Base-by-base conservation (phyloP, 2,329 filamentous ascomycete genomes). In the Trichoderma polysporum region DNA sequence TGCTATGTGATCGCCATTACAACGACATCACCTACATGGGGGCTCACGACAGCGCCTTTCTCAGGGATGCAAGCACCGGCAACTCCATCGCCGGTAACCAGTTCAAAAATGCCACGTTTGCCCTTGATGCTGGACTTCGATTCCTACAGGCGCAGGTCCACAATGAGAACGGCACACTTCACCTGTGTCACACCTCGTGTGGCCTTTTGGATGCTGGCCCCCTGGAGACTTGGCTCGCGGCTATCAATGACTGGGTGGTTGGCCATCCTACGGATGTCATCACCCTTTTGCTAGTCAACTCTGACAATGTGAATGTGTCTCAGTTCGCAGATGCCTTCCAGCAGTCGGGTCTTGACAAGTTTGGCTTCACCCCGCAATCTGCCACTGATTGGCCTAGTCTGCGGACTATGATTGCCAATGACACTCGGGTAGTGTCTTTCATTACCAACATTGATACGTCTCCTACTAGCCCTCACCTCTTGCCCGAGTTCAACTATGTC, bases 1-100 rank as follows among this genome's bases (percentile, higher is more conserved):
- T 83, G 50, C 85, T 95, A 47, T 95, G 92, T 82, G 81, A 80
- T 69, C 87, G 86, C 70, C 80, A 86, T 19, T 95, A 95, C 81
- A 89, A 88, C 79, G 87, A 90, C 71, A 86, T 95, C 72, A 94
- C 91, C 3, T 86, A 94, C 76, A 86, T 94, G 74, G 91, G 91
- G 25, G 90, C 90, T 19, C 91, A 94, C 79, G 85, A 93, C 79
- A 88, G 86, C 68, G 83, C 91, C 12, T 94, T 93, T 75, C 77
- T 93, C 50, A 84, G 90, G 58, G 88, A 92, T 73, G 76, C 80
- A 29, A 84, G 83, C 65, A 90, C 87, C 0, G 81, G 79, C 68
- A 86, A 89, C 76, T 88, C 87, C 29, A 77, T 88, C 2, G 85
- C 88, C 2, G 91, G 90, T 6, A 91, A 93, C 76, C 91, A 94